Evolutionary conservation across 2,329 filamentous ascomycete species (phyloP).

Genomic region (Colletotrichum endophyticum): DNA sequence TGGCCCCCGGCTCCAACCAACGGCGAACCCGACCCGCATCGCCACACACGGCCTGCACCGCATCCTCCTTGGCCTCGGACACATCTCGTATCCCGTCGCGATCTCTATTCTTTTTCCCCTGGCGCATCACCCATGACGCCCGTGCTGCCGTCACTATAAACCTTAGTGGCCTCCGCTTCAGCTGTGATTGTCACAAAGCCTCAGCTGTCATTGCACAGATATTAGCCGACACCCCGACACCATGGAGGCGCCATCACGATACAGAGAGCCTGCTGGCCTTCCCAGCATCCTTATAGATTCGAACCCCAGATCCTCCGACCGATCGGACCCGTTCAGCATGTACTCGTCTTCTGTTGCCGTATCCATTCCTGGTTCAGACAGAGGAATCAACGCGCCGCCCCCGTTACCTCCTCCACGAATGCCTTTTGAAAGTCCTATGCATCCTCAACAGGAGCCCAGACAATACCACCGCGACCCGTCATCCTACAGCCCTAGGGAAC

Average conservation of each 20-base stretch:
- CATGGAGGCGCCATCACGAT: conserved; percentile 43
- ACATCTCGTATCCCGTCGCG: conserved; percentile 8
- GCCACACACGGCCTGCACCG: conserved; percentile 10
- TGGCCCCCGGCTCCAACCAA: not conserved
- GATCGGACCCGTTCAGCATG: conserved; percentile 35
- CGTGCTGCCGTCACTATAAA: conserved; percentile 18
- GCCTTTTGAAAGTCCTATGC: conserved; percentile 28
- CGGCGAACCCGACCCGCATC: conserved; percentile 10
- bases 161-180: conserved; percentile 13
- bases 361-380: conserved; percentile 44
- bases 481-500: conserved; percentile 22
- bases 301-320: conserved; percentile 28
- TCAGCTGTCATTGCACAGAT: conserved; percentile 14
- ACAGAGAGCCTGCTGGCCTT: conserved; percentile 34
- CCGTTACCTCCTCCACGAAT: conserved; percentile 51
- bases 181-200: not conserved
- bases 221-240: conserved; percentile 14
- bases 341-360: conserved; percentile 37
- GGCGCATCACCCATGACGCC: conserved; percentile 18
- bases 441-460: conserved; percentile 31
- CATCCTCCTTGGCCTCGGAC: conserved; percentile 12
- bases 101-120: not conserved
- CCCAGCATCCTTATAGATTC: conserved; percentile 40
- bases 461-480: conserved; percentile 29
- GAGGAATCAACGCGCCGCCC: conserved; percentile 41